phyloP scores from a whole-genome alignment of 1,284 basidiomycete species.

The Rhodotorula sp. region DNA sequence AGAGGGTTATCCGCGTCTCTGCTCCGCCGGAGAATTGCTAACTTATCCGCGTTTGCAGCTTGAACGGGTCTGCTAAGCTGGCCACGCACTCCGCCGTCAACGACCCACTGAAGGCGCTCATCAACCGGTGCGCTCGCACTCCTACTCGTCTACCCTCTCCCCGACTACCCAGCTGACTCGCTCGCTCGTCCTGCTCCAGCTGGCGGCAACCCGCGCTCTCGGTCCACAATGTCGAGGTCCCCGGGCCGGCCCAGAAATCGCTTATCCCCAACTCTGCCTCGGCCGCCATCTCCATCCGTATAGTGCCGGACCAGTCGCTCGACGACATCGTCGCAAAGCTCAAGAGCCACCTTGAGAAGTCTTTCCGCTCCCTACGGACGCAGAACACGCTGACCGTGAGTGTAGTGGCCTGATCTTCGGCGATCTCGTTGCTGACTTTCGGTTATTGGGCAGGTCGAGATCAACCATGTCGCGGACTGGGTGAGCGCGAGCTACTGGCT shows the following conservation, averaged over 20 bases:
- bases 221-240: conserved; percentile 44
- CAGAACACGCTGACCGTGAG: conserved; percentile 69
- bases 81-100: conserved; percentile 37
- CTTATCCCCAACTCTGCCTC: conserved; percentile 79
- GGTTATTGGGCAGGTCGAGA: conserved; percentile 57
- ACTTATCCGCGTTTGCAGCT: neutral
- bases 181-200: conserved; percentile 40
- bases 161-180: conserved; percentile 50
- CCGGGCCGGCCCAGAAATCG: conserved; percentile 59
- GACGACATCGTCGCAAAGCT: conserved; percentile 66
- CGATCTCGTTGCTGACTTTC: neutral
- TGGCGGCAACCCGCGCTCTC: conserved; percentile 50
- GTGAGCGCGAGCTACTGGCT: neutral
- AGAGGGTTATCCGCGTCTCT: neutral
- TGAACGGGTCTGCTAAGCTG: conserved; percentile 27
- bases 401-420: neutral
- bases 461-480: conserved; percentile 84
- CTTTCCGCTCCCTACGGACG: conserved; percentile 64
- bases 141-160: conserved; percentile 65
- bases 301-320: conserved; percentile 89
- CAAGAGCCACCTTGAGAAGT: conserved; percentile 58
- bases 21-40: neutral
- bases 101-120: conserved; percentile 40
- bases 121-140: conserved; percentile 52
- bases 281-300: conserved; percentile 67